Base-by-base conservation (phyloP, 192 early-diverging fungal species). In the Helicostylum pulchrum region DNA sequence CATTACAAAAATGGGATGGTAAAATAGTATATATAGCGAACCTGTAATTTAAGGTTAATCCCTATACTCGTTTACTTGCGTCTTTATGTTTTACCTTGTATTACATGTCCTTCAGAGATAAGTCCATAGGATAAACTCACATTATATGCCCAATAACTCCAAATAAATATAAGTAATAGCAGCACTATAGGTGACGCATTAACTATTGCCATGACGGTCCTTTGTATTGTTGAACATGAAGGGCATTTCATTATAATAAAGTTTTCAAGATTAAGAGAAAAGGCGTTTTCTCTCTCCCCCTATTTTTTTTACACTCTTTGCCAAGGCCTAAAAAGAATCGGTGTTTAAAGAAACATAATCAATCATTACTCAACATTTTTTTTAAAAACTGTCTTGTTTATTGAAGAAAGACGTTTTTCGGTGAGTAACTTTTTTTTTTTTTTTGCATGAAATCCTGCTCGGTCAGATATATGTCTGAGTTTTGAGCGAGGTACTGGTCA, bases 121-220 rank as follows among this genome's bases (percentile, higher is more conserved):
- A 68, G 17, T 12, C 34, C 26, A 26, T 49, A 46, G 3, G 48
- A 44, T 32, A 68, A 45, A 10, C 49, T 26, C 14, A 68, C 53
- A 11, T 61, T 53, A 52, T 47, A 68, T 15, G 66, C 66, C 47
- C 58, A 60, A 23, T 46, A 68, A 36, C 66, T 61, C 66, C 66
- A 68, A 2, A 14, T 19, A 34, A 68, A 51, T 19, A 68, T 51
- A 43, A 60, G 17, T 4, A 31, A 8, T 4, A 68, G 43, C 31
- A 68, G 20, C 7, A 48, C 48, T 5, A 62, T 39, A 32, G 61
- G 61, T 48, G 61, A 62, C 0, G 61, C 61, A 51, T 62, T 62
- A 12, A 62, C 61, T 39, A 58, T 58, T 17, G 39, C 42, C 56
- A 58, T 58, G 12, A 34, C 12, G 19, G 5, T 11, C 11, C 19